These are phyloP conservation scores for Elaphomyces granulatus DNA, from an alignment of 495 filamentous ascomycete genomes.

Conservation along the genomic window DNA sequence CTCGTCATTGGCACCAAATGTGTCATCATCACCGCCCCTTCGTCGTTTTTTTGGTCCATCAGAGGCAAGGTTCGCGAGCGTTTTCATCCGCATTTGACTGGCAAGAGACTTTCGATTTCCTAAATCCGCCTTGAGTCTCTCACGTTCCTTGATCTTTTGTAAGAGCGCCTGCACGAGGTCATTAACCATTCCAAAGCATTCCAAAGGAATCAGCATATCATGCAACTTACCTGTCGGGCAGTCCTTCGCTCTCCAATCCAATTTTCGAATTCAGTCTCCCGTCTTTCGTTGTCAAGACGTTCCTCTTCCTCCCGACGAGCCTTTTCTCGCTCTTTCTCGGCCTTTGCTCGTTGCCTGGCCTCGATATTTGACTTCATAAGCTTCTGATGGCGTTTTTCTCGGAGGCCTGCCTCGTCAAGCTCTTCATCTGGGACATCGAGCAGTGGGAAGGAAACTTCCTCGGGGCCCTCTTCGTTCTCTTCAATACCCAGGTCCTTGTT, in stretches of 20 bases:
- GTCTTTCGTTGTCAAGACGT: slow-evolving; percentile 64
- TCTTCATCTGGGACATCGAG: slow-evolving; percentile 84
- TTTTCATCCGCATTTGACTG: slow-evolving; percentile 94
- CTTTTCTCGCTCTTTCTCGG: slow-evolving; percentile 86
- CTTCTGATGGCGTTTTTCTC: slow-evolving; percentile 80
- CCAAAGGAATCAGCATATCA: neutral
- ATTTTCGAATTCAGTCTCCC: slow-evolving; percentile 68
- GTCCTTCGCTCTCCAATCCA: slow-evolving; percentile 72
- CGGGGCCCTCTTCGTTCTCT: slow-evolving; percentile 57
- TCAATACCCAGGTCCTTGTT: slow-evolving; percentile 85
- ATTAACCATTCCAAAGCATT: no score
- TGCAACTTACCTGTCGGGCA: slow-evolving; percentile 43
- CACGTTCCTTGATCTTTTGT: slow-evolving; percentile 80
- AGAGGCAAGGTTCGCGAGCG: slow-evolving; percentile 87
- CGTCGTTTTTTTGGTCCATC: slow-evolving; percentile 79
- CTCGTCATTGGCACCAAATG: slow-evolving; percentile 92
- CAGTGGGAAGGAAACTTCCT: slow-evolving; percentile 70
- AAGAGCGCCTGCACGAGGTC: slow-evolving; percentile 36
- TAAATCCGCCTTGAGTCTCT: slow-evolving; percentile 79
- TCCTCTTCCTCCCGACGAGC: slow-evolving; percentile 69
- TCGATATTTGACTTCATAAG: slow-evolving; percentile 90
- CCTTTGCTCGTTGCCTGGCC: slow-evolving; percentile 78
- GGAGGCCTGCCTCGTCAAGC: slow-evolving; percentile 77
- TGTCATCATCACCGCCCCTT: slow-evolving; percentile 67
- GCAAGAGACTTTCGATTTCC: slow-evolving; percentile 94